Conservation (phyloP, 1,284 basidiomycete species). For the Apiotrichum mycotoxinovorans region DNA sequence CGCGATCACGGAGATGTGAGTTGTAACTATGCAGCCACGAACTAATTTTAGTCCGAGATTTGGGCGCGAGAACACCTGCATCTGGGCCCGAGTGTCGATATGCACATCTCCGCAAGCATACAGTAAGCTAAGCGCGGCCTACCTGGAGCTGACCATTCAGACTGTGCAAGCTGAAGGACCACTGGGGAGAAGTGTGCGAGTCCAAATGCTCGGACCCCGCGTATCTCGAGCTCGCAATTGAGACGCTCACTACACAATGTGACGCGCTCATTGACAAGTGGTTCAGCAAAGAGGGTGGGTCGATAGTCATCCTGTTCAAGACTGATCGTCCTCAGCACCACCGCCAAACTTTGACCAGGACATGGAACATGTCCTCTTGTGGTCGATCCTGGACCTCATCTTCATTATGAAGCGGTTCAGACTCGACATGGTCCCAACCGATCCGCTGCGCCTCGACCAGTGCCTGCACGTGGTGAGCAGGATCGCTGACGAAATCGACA, state of each 20-base stretch:
- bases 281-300: slow-evolving; percentile 29
- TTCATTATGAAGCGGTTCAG: slow-evolving; percentile 33
- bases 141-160: slow-evolving; percentile 8
- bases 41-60: slow-evolving; percentile 26
- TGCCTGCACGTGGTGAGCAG: slow-evolving; percentile 27
- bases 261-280: slow-evolving; percentile 30
- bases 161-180: slow-evolving; percentile 37
- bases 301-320: not conserved
- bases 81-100: slow-evolving; percentile 32
- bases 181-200: slow-evolving; percentile 34
- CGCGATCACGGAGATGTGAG: slow-evolving; percentile 33
- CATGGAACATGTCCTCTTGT: slow-evolving; percentile 32
- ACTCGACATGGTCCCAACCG: slow-evolving; percentile 21
- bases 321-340: slow-evolving; percentile 10
- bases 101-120: slow-evolving; percentile 35
- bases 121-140: slow-evolving; percentile 21
- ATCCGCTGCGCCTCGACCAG: slow-evolving; percentile 26
- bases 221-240: slow-evolving; percentile 31
- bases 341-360: slow-evolving; percentile 30
- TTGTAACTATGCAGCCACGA: too few species aligned
- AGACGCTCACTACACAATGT: slow-evolving; percentile 26
- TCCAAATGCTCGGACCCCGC: slow-evolving; percentile 20
- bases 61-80: slow-evolving; percentile 36
- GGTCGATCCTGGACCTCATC: slow-evolving; percentile 36
- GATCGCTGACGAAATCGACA: slow-evolving; percentile 34